These are phyloP conservation scores for Geotrichum bryndzae DNA, from an alignment of 1,139 yeast species.

Conservation along the genomic window DNA sequence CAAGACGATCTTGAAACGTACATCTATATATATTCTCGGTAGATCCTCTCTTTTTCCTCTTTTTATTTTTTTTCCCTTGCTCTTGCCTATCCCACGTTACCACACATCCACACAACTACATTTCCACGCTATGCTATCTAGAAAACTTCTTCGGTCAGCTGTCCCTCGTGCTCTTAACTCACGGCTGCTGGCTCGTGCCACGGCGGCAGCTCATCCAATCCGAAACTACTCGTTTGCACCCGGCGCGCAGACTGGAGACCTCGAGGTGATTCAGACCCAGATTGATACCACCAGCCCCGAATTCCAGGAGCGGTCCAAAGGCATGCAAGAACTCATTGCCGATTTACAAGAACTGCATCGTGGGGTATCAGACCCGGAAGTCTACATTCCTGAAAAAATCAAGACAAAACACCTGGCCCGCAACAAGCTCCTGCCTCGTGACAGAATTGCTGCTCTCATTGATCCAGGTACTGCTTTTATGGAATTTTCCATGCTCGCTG, in stretches of 20 bases:
- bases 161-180: neutral
- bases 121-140: constrained; percentile 1
- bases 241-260: constrained; percentile 15
- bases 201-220: neutral
- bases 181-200: neutral
- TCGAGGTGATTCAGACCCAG: constrained; percentile 26
- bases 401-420: constrained; percentile 37
- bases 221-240: constrained; percentile 20
- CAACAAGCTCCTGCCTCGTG: constrained; percentile 34
- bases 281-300: constrained; percentile 29
- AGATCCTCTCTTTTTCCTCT: neutral
- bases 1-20: neutral
- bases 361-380: constrained; percentile 23
- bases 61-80: neutral
- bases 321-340: constrained; percentile 24
- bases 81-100: neutral
- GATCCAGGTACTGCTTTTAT: constrained; percentile 35
- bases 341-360: constrained; percentile 24
- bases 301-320: constrained; percentile 25
- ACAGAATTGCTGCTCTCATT: constrained; percentile 31
- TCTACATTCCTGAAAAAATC: constrained; percentile 30
- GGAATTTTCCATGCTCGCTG: constrained; percentile 33
- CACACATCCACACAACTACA: neutral
- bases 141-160: neutral
- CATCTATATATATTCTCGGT: neutral